Percentiles rank a stretch among this genome's conserved stretches.
Evolutionary conservation across 1,284 basidiomycete genomes (phyloP).

Genomic region (Ustilago trichophora): DNA sequence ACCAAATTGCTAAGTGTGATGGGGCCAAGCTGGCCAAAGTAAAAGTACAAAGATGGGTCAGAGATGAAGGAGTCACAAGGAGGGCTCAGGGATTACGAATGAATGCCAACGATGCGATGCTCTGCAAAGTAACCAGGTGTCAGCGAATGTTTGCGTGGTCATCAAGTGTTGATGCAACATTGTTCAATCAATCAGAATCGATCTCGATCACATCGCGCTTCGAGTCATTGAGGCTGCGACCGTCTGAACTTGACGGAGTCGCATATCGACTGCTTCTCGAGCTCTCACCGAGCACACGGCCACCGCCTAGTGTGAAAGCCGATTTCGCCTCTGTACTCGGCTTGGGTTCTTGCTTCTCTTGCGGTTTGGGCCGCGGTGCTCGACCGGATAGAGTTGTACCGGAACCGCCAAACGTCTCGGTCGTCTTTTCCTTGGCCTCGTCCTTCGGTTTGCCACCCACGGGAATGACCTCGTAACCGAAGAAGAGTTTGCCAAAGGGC

Average conservation of each 20-base stretch:
- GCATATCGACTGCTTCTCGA: slow-evolving; percentile 39
- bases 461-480: slow-evolving; percentile 62
- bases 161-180: no score
- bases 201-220: slow-evolving; percentile 55
- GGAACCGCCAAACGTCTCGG: slow-evolving; percentile 24
- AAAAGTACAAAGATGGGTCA: slow-evolving; percentile 2
- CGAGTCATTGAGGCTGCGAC: slow-evolving; percentile 24
- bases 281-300: slow-evolving; percentile 27
- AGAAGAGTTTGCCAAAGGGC: slow-evolving; percentile 75
- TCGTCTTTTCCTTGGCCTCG: slow-evolving; percentile 5
- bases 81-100: neutral
- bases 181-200: slow-evolving; percentile 46
- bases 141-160: no score
- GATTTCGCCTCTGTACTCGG: slow-evolving; percentile 6
- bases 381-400: slow-evolving; percentile 39
- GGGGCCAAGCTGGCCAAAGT: neutral
- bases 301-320: slow-evolving; percentile 34
- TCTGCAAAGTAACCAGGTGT: neutral
- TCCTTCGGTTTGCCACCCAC: slow-evolving; percentile 49
- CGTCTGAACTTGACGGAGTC: slow-evolving; percentile 26
- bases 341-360: slow-evolving; percentile 15
- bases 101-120: neutral
- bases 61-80: no score
- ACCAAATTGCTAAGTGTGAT: neutral
- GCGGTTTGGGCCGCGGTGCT: slow-evolving; percentile 18